A percentile compares a stretch with the other conserved stretches of the same genome.
These are phyloP conservation scores for Giardia duodenalis DNA, from an alignment of 208 protist genomes.

Conservation along the genomic window DNA sequence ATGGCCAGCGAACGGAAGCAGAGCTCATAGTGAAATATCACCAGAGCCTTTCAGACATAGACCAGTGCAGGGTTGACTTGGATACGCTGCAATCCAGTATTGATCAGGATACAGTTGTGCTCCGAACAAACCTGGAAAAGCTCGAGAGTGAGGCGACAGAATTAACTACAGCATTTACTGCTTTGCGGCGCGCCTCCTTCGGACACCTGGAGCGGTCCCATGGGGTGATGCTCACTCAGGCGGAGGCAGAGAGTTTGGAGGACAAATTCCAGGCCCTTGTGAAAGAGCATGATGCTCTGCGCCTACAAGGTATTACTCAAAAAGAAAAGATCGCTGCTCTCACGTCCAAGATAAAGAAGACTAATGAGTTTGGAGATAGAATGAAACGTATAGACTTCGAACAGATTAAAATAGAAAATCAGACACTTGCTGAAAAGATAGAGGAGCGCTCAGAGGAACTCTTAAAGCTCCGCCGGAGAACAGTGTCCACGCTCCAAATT, in stretches of 20 bases:
- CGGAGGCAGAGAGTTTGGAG: background rate
- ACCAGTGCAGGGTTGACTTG: background rate
- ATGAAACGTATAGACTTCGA: slow-evolving; percentile 94
- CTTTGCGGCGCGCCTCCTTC: background rate
- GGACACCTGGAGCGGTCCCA: background rate
- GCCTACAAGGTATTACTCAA: background rate
- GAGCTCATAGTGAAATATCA: slow-evolving; percentile 30
- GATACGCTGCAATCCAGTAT: background rate
- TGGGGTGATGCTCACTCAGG: background rate
- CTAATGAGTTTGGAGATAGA: background rate
- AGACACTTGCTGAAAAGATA: slow-evolving; percentile 88
- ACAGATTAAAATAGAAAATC: slow-evolving; percentile 95
- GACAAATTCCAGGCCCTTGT: background rate
- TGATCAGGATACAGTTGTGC: slow-evolving; percentile 15
- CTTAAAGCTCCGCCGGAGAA: slow-evolving; percentile 73
- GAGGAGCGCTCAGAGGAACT: slow-evolving; percentile 89
- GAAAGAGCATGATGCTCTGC: background rate
- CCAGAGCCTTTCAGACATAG: slow-evolving; percentile 20
- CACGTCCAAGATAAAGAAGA: background rate
- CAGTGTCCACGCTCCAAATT: slow-evolving; percentile 75
- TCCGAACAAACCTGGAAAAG: background rate
- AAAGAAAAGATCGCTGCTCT: background rate
- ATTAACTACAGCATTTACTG: background rate
- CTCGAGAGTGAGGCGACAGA: background rate
- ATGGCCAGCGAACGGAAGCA: background rate